Evolutionary conservation across 192 early-diverging fungal genomes (phyloP), one percentile per base, ranked within the genome.

Genomic region (Gigaspora rosea): DNA sequence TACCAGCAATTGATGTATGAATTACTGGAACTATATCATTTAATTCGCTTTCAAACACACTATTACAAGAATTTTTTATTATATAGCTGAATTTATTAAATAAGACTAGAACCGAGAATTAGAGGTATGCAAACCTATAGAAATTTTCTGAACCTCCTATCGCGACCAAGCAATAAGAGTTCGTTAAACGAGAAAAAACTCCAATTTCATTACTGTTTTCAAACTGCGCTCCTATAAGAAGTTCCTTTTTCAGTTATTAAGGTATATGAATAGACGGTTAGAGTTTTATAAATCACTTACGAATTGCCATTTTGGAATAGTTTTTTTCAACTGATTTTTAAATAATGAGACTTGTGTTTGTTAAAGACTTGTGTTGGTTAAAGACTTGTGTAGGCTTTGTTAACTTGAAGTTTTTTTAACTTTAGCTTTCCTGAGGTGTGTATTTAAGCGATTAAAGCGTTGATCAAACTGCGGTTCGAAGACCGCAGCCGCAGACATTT

Each of bases 121-220:
- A 22, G 0, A 11, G 16, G 16, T n/a, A 35, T 22, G 57, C 57
- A 63, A 82, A 94, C 94, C 93, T 94, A 90, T 99, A 99, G 89
- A 99, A 99, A 92, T 98, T 99, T 82, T 98, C 97, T 13, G 96
- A 98, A 51, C 97, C 97, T 78, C 97, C 97, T 62, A 98, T 88
- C 41, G 96, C 95, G 48, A 98, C 96, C 75, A 99, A 88, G 83
- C 94, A 96, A 86, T 98, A 99, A 51, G 95, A 92, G 88, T 99
- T 99, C 83, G 97, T 99, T 78, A 99, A 91, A 78, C 92, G 90
- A 81, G 96, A 90, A 75, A 99, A 99, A 63, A 98, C 97, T 71
- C 97, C 97, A 84, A 99, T 95, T 84, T 99, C 97, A 87, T 98
- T 98, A 86, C 88, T 95, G 89, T 97, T 99, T 89, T 99, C 97